Percentiles rank a stretch among this genome's conserved stretches.
Conservation (phyloP, 345 rosid species). For the Eucalyptus erythrocorys region DNA sequence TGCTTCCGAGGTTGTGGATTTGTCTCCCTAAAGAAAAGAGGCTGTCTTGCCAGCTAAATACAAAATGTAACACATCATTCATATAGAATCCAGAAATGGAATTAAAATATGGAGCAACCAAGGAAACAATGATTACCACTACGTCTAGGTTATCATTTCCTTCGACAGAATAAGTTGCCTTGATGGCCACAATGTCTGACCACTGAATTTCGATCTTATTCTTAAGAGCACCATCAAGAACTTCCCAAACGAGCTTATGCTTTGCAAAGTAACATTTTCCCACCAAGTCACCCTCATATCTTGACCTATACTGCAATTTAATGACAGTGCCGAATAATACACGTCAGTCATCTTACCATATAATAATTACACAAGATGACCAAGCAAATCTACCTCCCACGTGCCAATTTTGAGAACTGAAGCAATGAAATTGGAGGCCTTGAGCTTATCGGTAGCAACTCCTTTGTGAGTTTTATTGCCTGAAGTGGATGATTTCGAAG, state of each 20-base stretch:
- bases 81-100: not conserved
- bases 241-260: constrained; percentile 80
- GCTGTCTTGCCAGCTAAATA: constrained; percentile 61
- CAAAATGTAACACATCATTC: not conserved
- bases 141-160: constrained; percentile 42
- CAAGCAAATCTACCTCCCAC: constrained; percentile 51
- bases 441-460: constrained; percentile 32
- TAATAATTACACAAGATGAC: not conserved
- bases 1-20: constrained; percentile 76
- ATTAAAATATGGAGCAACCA: not conserved
- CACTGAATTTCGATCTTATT: constrained; percentile 77
- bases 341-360: not conserved
- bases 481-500: not conserved
- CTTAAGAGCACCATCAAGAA: constrained; percentile 67
- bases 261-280: constrained; percentile 72
- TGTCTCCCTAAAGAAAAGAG: constrained; percentile 68
- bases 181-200: constrained; percentile 62
- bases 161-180: constrained; percentile 33
- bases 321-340: no score
- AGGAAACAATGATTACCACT: constrained; percentile 26
- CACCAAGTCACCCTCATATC: constrained; percentile 68
- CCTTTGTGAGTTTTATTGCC: constrained; percentile 3
- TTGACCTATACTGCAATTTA: constrained; percentile 38
- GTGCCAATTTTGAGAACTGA: constrained; percentile 45
- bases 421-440: constrained; percentile 65